Base-by-base conservation (phyloP, 371 early-diverging fungal species). In the Neoconidiobolus thromboides region DNA sequence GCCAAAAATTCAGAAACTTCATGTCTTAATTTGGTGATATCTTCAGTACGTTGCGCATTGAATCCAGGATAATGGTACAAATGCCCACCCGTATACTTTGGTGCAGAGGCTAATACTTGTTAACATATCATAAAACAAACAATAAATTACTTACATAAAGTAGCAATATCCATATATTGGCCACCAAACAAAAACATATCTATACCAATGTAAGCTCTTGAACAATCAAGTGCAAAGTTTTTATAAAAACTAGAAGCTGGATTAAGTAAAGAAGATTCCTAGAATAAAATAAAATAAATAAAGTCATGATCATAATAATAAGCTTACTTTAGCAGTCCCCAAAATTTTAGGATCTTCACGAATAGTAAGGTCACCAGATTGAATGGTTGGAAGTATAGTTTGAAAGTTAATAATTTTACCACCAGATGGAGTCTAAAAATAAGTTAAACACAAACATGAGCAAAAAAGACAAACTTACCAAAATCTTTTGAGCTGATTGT, bases 51-150 rank as follows among this genome's bases (percentile, higher is more conserved):
- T 3, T 76, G 75, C 0, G 92, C 91, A 65, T 88, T 85, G 67
- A 97, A 99, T 41, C 83, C 85, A 50, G 98, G 96, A 67, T 98
- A 99, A 71, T 90, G 90, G 72, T 86, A 89, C 0, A 87, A 76
- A 61, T 87, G 81, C 43, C 99, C 99, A 43, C 97, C 98, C 0
- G 98, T 98, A 69, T 84, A 90, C 59, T 85, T 85, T 14, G 92
- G 83, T 40, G 84, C 71, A 37, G 86, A 84, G 52, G 77, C 76
- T 73, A 51, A 5, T 55, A 2, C 26, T 38, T 43, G 15, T 43
- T 37, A 58, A 43, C 7, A 48, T 43, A 10, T 26, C 36, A 36
- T 9, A 5, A 9, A 36, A 3, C n/a, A 3, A 9, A 37, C 3
- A 26, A 43, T 12, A 36, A 38, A 9, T 56, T 72, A 55, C 73